Evolutionary conservation across 495 filamentous ascomycete species (phyloP), one percentile per base, ranked within the genome.

Genomic region (Aspergillus sparsus): DNA sequence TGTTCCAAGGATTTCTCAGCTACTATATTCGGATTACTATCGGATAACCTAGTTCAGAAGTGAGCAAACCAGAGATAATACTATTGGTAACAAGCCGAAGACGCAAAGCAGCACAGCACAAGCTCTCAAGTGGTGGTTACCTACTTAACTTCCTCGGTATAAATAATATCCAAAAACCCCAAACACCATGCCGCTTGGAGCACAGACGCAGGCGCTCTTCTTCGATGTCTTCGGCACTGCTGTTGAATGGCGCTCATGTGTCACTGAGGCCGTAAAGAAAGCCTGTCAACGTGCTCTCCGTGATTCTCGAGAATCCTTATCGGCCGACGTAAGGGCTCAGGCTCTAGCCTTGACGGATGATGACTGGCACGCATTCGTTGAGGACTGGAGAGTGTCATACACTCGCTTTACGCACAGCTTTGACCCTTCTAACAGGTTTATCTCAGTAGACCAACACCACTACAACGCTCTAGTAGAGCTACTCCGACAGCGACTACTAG

Each of bases 151-250:
- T 27, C 21, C 21, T 27, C 21, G 21, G 21, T 27, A 27, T 1
- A 27, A 27, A 27, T 1, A 27, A 27, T 27, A 27, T 27, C 21
- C 21, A 27, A 27, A 27, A 27, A 27, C 1, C 3, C 21, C 21
- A 27, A 1, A 3, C 21, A 59, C 34, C 31, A 80, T 78, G 76
- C 58, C 71, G 31, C 58, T 65, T 34, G 57, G 54, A 39, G 52
- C 71, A 31, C 69, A 68, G 7, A 80, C 79, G 9, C 64, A 72
- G 56, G 79, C 74, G 13, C 69, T 87, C n/a, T 75, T 87, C 61
- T 86, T 87, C 69, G 84, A 87, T 53, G 67, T 89, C 65, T 93
- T 93, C 74, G 91, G 90, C 62, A 93, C 90, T 5, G 81, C 86
- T 54, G 89, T 93, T 31, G 78, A 90, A 75, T 90, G 88, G 86